A percentile compares a stretch with the other conserved stretches of the same genome.
phyloP scores from a whole-genome alignment of 352 stramenopile species.

The Pythium dissotocum region DNA sequence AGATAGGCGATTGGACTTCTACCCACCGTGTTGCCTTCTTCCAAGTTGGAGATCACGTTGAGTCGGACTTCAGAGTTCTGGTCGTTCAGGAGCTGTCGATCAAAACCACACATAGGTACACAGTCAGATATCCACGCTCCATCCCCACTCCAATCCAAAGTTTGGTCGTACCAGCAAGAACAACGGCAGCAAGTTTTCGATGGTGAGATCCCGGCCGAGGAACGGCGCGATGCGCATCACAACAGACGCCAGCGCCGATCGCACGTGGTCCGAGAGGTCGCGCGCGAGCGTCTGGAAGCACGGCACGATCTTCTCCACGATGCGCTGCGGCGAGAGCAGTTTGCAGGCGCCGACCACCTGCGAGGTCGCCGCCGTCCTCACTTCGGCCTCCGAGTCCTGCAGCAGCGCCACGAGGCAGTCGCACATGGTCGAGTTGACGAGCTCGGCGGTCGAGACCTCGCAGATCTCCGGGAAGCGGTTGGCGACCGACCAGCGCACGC shows the following conservation, averaged over 20 bases:
- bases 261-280: constrained; percentile 97
- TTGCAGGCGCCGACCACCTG: constrained; percentile 79
- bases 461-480: constrained; percentile 96
- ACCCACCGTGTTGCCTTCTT: constrained; percentile 92
- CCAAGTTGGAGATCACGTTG: constrained; percentile 98
- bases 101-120: background rate
- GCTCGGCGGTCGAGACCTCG: constrained; percentile 77
- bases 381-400: constrained; percentile 97
- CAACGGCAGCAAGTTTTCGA: constrained; percentile 94
- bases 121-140: too few species aligned
- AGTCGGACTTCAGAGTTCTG: constrained; percentile 97
- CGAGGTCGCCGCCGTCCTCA: constrained; percentile 93
- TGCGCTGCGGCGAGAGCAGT: constrained; percentile 61
- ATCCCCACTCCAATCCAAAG: too few species aligned
- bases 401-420: constrained; percentile 94
- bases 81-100: constrained; percentile 91
- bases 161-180: constrained; percentile 81
- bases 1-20: background rate
- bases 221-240: constrained; percentile 95
- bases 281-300: constrained; percentile 93
- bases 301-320: constrained; percentile 75
- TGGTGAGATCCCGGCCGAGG: constrained; percentile 91
- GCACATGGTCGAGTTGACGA: constrained; percentile 69
- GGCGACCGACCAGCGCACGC: constrained; percentile 97
- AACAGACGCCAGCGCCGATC: constrained; percentile 93